Base-by-base conservation (phyloP, 2,329 filamentous ascomycete genomes). In the Phyllosticta citriasiana region DNA sequence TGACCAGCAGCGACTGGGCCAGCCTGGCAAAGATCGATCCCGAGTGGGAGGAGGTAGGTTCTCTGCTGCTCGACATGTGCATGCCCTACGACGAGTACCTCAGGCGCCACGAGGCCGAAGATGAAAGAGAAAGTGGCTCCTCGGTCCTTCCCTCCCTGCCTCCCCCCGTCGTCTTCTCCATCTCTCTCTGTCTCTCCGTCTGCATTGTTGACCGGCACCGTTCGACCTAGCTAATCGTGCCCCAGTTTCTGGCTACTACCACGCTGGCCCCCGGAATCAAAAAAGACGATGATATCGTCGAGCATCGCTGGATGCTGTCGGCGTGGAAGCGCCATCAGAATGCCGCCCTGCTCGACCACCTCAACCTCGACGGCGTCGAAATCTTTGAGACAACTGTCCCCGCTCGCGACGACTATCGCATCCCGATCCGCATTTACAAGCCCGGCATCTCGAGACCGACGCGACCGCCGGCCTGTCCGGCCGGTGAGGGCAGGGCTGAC, bases 401-500 rank as follows among this genome's bases (percentile, higher is more conserved):
- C 9, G 65, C 64, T 7, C 57, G 62, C 9, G 68, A 69, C 59
- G 68, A 67, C 55, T 62, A 63, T 47, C 62, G 64, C 51, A 53
- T 70, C 57, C 64, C 66, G 5, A 64, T 64, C 56, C 67, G 66
- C 47, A 55, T 68, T 8, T 68, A 68, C 57, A 63, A 66, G 26
- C 66, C 58, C 4, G 14, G 66, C 52, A 58, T 67, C 3, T 68
- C 67, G 53, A 63, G 65, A 25, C 66, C 58, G 3, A 57, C 35
- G 60, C 62, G 6, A 57, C 63, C 51, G 53, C 61, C 53, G 2
- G 14, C 52, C 14, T 52, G 50, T 47, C 53, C 26, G 47, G 12
- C 22, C 3, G 12, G 14, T 1, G 50, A 60, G 24, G 26, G 35
- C 10, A 59, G 40, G n/a, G 40, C 14, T 2, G 14, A n/a, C 4